Conservation (phyloP, 768 basidiomycete species). For the Phallus indusiatus region DNA sequence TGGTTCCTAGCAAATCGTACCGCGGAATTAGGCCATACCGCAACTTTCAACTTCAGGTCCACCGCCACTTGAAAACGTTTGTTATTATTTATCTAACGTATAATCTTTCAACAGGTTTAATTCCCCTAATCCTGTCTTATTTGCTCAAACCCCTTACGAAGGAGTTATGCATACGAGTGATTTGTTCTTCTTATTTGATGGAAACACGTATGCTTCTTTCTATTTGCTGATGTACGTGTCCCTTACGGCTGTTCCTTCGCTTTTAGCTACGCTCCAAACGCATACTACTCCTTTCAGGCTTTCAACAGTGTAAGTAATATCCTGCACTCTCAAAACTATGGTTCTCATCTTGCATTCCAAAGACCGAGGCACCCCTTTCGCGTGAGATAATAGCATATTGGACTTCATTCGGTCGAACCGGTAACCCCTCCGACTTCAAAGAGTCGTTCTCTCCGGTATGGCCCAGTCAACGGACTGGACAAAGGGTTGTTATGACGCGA, state of each 20-base stretch:
- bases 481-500: slow-evolving; percentile 6
- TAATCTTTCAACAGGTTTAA: slow-evolving; percentile 26
- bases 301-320: slow-evolving; percentile 25
- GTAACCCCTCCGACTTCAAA: slow-evolving; percentile 12
- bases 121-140: slow-evolving; percentile 32
- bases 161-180: slow-evolving; percentile 37
- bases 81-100: not conserved
- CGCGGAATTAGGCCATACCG: slow-evolving; percentile 20
- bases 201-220: slow-evolving; percentile 14
- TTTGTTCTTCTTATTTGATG: slow-evolving; percentile 34
- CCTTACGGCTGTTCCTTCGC: not conserved
- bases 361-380: slow-evolving; percentile 31
- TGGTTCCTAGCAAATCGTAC: slow-evolving; percentile 28
- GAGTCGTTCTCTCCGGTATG: slow-evolving; percentile 12
- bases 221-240: not conserved
- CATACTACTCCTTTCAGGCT: slow-evolving; percentile 26
- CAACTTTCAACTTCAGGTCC: slow-evolving; percentile 29
- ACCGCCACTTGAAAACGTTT: not conserved
- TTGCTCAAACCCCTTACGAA: slow-evolving; percentile 25
- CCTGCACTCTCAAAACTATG: not conserved
- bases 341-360: not conserved
- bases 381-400: slow-evolving; percentile 34
- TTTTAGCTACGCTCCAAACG: slow-evolving; percentile 17
- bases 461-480: not conserved
- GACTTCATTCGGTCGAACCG: slow-evolving; percentile 30